These are phyloP conservation scores for Aspergillus heteromorphus DNA, from an alignment of 495 filamentous ascomycete species.

Conservation along the genomic window DNA sequence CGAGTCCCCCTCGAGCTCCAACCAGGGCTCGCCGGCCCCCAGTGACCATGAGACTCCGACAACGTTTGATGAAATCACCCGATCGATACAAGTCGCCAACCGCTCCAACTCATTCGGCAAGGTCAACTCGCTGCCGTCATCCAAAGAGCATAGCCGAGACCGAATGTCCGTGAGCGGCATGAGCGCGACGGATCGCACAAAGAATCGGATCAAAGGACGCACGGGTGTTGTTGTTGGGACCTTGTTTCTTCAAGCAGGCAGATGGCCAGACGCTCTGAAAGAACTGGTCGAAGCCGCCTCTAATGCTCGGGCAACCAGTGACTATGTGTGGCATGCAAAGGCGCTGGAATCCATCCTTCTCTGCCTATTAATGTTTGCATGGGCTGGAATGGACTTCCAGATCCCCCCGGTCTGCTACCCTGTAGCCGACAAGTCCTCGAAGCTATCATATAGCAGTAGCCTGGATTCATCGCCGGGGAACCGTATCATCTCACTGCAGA, in stretches of 20 bases:
- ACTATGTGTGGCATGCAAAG: conserved; percentile 96
- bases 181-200: conserved; percentile 73
- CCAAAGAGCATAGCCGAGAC: conserved; percentile 59
- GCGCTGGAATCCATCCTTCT: conserved; percentile 82
- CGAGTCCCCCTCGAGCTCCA: conserved; percentile 48
- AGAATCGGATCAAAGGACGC: conserved; percentile 78
- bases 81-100: conserved; percentile 40
- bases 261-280: conserved; percentile 84
- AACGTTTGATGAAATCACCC: conserved; percentile 66
- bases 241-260: conserved; percentile 79
- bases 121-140: conserved; percentile 29
- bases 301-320: conserved; percentile 72
- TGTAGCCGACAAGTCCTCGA: conserved; percentile 48
- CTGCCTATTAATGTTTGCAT: conserved; percentile 76
- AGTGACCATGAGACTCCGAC: conserved; percentile 54
- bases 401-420: conserved; percentile 61
- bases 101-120: conserved; percentile 32
- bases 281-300: conserved; percentile 77
- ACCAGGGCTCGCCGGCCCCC: conserved; percentile 39
- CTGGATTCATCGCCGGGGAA: conserved; percentile 46
- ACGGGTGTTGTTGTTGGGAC: conserved; percentile 76
- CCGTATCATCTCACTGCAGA: conserved; percentile 54
- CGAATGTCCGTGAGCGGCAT: conserved; percentile 80
- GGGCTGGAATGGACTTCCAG: conserved; percentile 82
- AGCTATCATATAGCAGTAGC: conserved; percentile 31